Conservation (phyloP, 2,329 filamentous ascomycete species). For the Cryphonectria carpinicola region DNA sequence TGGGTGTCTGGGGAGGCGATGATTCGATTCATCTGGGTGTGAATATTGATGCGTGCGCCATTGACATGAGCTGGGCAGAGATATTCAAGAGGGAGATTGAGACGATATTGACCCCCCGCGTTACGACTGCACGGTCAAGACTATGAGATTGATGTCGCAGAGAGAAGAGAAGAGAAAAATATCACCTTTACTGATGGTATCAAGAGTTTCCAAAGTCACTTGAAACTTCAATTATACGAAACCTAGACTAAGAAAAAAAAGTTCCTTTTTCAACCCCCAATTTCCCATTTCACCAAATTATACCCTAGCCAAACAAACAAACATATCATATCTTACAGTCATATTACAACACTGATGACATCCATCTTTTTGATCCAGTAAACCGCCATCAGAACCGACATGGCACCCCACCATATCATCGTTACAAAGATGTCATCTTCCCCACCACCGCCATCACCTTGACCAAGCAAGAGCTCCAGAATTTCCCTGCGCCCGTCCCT, state of each 20-base stretch:
- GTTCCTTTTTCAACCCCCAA: slow-evolving; percentile 1
- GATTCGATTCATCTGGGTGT: slow-evolving; percentile 15
- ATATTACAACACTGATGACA: slow-evolving; percentile 3
- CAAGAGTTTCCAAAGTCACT: not conserved
- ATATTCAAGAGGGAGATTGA: slow-evolving; percentile 19
- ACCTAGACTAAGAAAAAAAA: not conserved
- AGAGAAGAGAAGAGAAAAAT: not conserved
- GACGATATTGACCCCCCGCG: slow-evolving; percentile 4
- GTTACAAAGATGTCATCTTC: slow-evolving; percentile 27
- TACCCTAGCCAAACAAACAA: not conserved
- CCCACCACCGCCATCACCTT: not conserved
- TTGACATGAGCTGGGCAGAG: slow-evolving; percentile 21
- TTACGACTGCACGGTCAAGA: slow-evolving; percentile 2
- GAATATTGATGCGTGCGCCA: slow-evolving; percentile 24
- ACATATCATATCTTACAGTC: slow-evolving; percentile 4
- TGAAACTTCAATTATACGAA: not conserved
- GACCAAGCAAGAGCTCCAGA: slow-evolving; percentile 12
- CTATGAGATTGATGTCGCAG: slow-evolving; percentile 1
- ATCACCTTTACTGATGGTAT: not conserved
- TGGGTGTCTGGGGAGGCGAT: slow-evolving; percentile 22
- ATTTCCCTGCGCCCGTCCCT: slow-evolving; percentile 18
- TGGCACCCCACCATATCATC: slow-evolving; percentile 24
- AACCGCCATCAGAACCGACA: slow-evolving; percentile 15
- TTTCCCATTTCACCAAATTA: slow-evolving; percentile 2
- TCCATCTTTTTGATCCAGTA: slow-evolving; percentile 23